These are phyloP conservation scores for Zarea fungicola DNA, from an alignment of 2,329 filamentous ascomycete genomes.

Conservation along the genomic window DNA sequence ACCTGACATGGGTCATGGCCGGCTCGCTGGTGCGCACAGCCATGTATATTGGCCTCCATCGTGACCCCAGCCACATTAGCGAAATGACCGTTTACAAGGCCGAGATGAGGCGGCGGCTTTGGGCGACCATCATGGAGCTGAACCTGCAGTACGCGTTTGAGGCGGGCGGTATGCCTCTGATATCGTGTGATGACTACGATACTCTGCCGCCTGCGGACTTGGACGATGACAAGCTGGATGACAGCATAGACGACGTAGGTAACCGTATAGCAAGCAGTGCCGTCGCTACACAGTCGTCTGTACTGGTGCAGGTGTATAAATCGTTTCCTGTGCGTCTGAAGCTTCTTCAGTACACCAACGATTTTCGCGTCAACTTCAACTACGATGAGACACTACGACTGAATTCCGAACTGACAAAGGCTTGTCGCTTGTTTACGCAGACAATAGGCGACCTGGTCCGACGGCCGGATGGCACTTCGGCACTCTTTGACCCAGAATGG, in stretches of 20 bases:
- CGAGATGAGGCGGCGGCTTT: constrained; percentile 52
- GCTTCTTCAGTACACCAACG: constrained; percentile 42
- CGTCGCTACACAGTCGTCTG: constrained; percentile 42
- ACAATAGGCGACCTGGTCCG: constrained; percentile 32
- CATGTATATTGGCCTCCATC: constrained; percentile 54
- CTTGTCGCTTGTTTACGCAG: constrained; percentile 29
- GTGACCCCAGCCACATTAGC: constrained; percentile 47
- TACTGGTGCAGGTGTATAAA: constrained; percentile 41
- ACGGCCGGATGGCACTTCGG: constrained; percentile 16
- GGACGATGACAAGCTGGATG: constrained; percentile 45
- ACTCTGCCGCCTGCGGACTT: constrained; percentile 44
- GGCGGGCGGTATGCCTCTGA: constrained; percentile 44
- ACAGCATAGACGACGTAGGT: constrained; percentile 26
- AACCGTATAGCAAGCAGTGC: constrained; percentile 15
- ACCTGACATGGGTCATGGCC: constrained; percentile 47
- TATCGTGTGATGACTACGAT: constrained; percentile 44
- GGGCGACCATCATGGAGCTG: constrained; percentile 52
- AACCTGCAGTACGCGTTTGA: constrained; percentile 47
- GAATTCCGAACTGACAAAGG: constrained; percentile 38
- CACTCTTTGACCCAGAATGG: constrained; percentile 7
- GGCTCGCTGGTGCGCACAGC: constrained; percentile 48
- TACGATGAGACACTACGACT: constrained; percentile 45
- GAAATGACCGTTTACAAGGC: constrained; percentile 42
- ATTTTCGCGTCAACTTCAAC: constrained; percentile 35
- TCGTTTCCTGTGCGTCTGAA: constrained; percentile 40